A percentile compares a stretch with the other conserved stretches of the same genome.
Conservation (phyloP, 2,329 filamentous ascomycete genomes). For the Talaromyces islandicus region DNA sequence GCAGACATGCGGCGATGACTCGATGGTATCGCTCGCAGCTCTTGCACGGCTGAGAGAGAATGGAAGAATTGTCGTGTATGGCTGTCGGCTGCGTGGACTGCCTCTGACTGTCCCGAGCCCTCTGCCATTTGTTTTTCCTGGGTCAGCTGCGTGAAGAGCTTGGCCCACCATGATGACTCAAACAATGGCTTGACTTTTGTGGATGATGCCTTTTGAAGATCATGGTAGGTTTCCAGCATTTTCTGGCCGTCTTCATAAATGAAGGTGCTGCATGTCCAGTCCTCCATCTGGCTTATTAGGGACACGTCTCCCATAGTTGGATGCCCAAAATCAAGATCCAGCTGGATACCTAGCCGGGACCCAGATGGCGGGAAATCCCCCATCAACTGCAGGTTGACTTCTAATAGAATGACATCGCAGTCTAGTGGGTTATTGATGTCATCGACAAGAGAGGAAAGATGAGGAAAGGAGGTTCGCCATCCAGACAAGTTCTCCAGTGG, state of each 20-base stretch:
- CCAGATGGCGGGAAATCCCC: conserved; percentile 35
- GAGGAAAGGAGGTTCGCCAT: conserved; percentile 38
- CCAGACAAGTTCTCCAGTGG: conserved; percentile 33
- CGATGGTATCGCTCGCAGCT: conserved; percentile 33
- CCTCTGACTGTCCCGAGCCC: conserved; percentile 25
- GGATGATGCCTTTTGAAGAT: conserved; percentile 27
- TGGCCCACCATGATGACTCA: conserved; percentile 42
- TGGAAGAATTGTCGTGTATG: conserved; percentile 31
- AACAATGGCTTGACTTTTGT: conserved; percentile 39
- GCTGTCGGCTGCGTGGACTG: conserved; percentile 27
- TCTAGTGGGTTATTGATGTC: conserved; percentile 26
- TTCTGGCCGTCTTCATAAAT: conserved; percentile 34
- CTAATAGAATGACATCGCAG: conserved; percentile 40
- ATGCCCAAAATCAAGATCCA: conserved; percentile 37
- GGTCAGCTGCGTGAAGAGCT: conserved; percentile 36
- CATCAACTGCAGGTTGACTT: conserved; percentile 39
- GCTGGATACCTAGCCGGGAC: conserved; percentile 36
- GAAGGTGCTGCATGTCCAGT: conserved; percentile 38
- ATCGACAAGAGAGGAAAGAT: conserved; percentile 30
- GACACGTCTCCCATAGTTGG: conserved; percentile 25
- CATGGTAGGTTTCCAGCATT: conserved; percentile 25
- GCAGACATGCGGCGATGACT: conserved; percentile 22
- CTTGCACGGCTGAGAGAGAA: conserved; percentile 40
- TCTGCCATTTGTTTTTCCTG: conserved; percentile 35
- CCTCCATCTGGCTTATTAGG: conserved; percentile 30